phyloP scores from a whole-genome alignment of 208 protist genomes.

The Eutreptiella sp. region DNA sequence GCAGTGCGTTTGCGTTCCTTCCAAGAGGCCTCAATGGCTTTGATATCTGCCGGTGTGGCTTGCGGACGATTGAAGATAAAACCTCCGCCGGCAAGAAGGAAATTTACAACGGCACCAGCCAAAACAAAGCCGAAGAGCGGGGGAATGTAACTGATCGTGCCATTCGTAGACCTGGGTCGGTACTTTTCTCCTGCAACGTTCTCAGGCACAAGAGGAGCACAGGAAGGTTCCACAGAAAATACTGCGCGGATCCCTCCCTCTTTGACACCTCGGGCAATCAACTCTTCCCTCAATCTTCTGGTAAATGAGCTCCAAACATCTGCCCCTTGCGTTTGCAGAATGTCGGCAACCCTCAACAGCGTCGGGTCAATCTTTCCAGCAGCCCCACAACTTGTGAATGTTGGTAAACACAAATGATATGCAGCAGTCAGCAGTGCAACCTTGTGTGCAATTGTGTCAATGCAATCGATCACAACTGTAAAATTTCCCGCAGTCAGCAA shows the following conservation, averaged over 20 bases:
- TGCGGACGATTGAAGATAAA: too few relatives aligned
- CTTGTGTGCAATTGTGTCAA: conserved; percentile 80
- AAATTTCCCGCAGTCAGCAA: conserved; percentile 60
- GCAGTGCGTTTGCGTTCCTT: too few relatives aligned
- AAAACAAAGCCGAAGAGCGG: conserved; percentile 69
- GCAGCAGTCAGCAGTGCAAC: conserved; percentile 58
- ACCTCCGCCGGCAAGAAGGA: too few relatives aligned
- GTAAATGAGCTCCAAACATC: too few relatives aligned
- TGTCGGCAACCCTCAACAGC: conserved; percentile 48
- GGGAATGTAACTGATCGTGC: conserved; percentile 80
- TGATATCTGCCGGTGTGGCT: too few relatives aligned
- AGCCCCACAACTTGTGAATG: conserved; percentile 68
- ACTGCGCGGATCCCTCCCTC: conserved; percentile 55
- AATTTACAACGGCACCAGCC: conserved; percentile 59
- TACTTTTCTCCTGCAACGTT: conserved; percentile 55
- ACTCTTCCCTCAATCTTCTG: too few relatives aligned
- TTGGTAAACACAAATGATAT: conserved; percentile 47
- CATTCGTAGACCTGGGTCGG: conserved; percentile 67
- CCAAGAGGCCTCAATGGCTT: too few relatives aligned
- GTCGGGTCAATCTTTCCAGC: conserved; percentile 68
- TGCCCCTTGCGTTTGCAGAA: conserved; percentile 68
- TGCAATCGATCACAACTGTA: conserved; percentile 77
- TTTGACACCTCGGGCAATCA: conserved; percentile 55
- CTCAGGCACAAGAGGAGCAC: conserved; percentile 57
- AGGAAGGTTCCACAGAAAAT: conserved; percentile 53